Conservation (phyloP, 2,329 filamentous ascomycete species). For the Scedosporium dehoogii region DNA sequence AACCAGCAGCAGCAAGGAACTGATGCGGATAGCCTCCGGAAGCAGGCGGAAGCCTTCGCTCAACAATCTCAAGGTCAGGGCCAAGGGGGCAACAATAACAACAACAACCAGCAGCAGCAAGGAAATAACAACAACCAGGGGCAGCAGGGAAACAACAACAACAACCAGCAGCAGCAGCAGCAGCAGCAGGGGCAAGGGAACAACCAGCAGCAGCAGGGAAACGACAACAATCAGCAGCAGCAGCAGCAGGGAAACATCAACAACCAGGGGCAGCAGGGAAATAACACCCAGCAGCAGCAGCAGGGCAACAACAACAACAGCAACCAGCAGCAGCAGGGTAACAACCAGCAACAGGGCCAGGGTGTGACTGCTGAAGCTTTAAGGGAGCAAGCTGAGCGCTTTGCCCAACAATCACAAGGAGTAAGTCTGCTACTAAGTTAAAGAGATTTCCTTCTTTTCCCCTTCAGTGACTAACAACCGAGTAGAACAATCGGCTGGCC, state of each 20-base stretch:
- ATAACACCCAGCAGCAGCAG: slow-evolving; percentile 6
- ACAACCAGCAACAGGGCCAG: neutral
- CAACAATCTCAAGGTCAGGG: slow-evolving; percentile 3
- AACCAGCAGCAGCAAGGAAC: slow-evolving; percentile 6
- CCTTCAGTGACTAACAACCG: neutral
- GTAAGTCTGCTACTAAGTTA: neutral
- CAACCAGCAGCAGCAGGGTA: neutral
- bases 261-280: slow-evolving; percentile 6
- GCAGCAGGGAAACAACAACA: slow-evolving; percentile 9
- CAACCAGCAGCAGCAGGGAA: neutral
- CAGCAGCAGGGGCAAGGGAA: slow-evolving; percentile 8
- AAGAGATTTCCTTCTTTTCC: neutral
- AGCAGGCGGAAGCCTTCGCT: neutral
- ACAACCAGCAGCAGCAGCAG: too few species aligned
- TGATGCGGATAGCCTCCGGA: slow-evolving; percentile 9
- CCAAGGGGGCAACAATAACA: slow-evolving; percentile 7
- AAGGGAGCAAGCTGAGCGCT: neutral
- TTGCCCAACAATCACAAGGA: slow-evolving; percentile 2
- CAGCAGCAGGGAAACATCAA: slow-evolving; percentile 8
- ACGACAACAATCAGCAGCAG: slow-evolving; percentile 2
- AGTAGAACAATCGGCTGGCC: neutral
- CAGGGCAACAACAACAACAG: neutral
- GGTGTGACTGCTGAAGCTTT: neutral
- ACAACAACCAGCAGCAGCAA: slow-evolving; percentile 5
- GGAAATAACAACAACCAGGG: slow-evolving; percentile 7